Conservation (phyloP, 441 rosid species). For the Populus hybrid region DNA sequence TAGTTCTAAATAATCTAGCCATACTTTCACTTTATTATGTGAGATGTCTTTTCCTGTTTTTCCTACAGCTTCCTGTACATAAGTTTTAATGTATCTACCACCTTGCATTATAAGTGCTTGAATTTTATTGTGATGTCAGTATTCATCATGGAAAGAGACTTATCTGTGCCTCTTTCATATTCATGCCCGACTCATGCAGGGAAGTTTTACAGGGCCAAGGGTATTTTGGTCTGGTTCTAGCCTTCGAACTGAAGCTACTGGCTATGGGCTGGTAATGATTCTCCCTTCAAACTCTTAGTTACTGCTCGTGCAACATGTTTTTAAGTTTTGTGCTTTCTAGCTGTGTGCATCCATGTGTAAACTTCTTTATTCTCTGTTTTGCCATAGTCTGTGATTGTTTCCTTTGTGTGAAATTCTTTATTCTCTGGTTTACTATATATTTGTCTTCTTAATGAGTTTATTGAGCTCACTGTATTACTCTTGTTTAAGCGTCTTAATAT, state of each 20-base stretch:
- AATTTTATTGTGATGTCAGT: no score
- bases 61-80: no score
- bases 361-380: background rate
- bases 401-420: no score
- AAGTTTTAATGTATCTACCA: no score
- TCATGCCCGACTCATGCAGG: no score
- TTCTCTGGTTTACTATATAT: constrained; percentile 4
- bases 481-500: background rate
- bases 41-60: no score
- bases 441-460: background rate
- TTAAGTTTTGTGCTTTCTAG: constrained; percentile 12
- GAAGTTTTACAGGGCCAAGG: constrained; percentile 94
- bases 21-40: no score
- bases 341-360: background rate
- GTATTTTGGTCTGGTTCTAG: constrained; percentile 98
- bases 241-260: constrained; percentile 99
- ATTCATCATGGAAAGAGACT: no score
- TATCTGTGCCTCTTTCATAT: no score
- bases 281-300: constrained; percentile 9
- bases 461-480: background rate
- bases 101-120: no score
- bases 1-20: no score
- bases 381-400: no score
- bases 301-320: constrained; percentile 6
- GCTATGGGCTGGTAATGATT: constrained; percentile 89